A percentile compares a stretch with the other conserved stretches of the same genome.
Conservation (phyloP, 495 filamentous ascomycete genomes). For the Cryomyces antarcticus region DNA sequence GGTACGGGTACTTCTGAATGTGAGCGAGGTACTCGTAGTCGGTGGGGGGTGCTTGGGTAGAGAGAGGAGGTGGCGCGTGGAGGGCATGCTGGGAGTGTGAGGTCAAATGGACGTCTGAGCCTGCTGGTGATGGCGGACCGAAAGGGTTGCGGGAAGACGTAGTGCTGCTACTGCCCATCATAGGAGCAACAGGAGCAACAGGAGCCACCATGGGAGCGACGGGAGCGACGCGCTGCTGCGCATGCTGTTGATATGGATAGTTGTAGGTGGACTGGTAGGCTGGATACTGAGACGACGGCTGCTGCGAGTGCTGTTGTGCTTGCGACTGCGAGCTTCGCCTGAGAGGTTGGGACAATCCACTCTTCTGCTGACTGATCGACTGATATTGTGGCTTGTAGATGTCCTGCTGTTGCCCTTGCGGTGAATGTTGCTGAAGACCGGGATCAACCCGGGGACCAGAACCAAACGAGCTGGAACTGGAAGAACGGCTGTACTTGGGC, state of each 20-base stretch:
- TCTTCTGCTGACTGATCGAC: background rate
- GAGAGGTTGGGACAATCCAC: too few species aligned
- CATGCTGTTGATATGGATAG: background rate
- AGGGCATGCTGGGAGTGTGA: background rate
- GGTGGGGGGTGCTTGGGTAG: background rate
- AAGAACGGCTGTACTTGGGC: too few species aligned
- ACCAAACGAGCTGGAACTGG: too few species aligned
- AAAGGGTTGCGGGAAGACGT: slow-evolving; percentile 3
- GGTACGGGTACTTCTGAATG: slow-evolving; percentile 19
- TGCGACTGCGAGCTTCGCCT: too few species aligned
- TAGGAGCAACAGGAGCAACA: slow-evolving; percentile 7
- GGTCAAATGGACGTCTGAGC: background rate
- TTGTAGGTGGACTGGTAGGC: background rate
- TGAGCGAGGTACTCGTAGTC: slow-evolving; percentile 13
- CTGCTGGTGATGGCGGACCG: slow-evolving; percentile 7
- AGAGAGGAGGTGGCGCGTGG: background rate
- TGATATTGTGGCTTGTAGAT: slow-evolving; percentile 4
- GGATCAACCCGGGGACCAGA: too few species aligned
- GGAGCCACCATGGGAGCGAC: slow-evolving; percentile 8
- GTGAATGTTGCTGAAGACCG: background rate
- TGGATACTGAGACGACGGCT: background rate
- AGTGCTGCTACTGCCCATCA: slow-evolving; percentile 5
- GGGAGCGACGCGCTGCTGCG: slow-evolving; percentile 4
- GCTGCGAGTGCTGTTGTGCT: slow-evolving; percentile 1
- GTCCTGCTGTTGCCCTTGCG: background rate